These are phyloP conservation scores for Alternaria ventricosa DNA, from an alignment of 2,329 filamentous ascomycete genomes.

Conservation along the genomic window DNA sequence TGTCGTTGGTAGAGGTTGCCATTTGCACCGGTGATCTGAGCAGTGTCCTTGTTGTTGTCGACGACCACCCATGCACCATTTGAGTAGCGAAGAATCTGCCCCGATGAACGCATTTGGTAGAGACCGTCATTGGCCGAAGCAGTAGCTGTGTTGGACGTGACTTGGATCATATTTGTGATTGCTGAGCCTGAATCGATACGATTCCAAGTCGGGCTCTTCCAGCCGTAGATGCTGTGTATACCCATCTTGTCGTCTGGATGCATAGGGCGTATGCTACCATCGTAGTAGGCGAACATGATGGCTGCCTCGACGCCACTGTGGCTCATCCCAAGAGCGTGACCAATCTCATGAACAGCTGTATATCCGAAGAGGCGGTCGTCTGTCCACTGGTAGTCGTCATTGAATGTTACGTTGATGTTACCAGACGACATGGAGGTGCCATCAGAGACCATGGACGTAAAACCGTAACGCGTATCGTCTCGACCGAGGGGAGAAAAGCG, in stretches of 20 bases:
- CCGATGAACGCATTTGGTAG: constrained; percentile 35
- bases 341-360: constrained; percentile 38
- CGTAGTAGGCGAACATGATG: constrained; percentile 40
- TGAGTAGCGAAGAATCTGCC: constrained; percentile 31
- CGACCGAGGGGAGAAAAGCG: constrained; percentile 28
- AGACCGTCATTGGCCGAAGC: constrained; percentile 27
- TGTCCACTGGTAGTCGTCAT: constrained; percentile 36
- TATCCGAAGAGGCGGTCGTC: constrained; percentile 37
- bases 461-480: constrained; percentile 28
- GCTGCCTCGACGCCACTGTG: constrained; percentile 38
- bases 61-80: constrained; percentile 25
- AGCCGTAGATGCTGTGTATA: constrained; percentile 37
- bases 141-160: constrained; percentile 18
- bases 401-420: constrained; percentile 39
- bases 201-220: constrained; percentile 35
- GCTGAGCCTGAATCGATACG: constrained; percentile 27
- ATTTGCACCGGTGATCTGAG: constrained; percentile 33
- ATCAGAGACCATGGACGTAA: constrained; percentile 34
- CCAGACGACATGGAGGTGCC: constrained; percentile 28
- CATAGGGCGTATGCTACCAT: constrained; percentile 26
- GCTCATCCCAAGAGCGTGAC: constrained; percentile 36
- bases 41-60: constrained; percentile 36
- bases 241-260: constrained; percentile 39
- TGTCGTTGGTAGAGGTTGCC: constrained; percentile 37
- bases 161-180: constrained; percentile 24